These are phyloP conservation scores for Trichosporon sp. DNA, from an alignment of 1,284 basidiomycete genomes.

Conservation along the genomic window DNA sequence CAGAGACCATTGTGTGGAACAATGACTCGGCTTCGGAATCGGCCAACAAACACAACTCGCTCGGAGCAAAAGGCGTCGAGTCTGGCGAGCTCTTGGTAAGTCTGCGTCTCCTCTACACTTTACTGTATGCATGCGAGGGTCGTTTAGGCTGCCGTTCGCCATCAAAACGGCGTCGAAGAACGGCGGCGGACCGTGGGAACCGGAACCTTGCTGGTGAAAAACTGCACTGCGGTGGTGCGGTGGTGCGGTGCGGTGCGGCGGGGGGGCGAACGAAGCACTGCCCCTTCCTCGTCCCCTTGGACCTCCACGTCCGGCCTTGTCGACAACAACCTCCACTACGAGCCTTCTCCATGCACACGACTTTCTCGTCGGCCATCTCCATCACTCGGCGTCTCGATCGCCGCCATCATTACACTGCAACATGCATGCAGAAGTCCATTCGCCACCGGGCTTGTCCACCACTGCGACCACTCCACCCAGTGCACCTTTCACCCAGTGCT, in stretches of 20 bases:
- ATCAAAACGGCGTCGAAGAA: constrained; percentile 23
- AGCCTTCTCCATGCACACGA: background rate
- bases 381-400: background rate
- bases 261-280: too few species aligned
- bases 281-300: too few species aligned
- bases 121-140: constrained; percentile 31
- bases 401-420: too few species aligned
- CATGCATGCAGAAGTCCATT: background rate
- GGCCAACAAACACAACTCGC: constrained; percentile 38
- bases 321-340: constrained; percentile 2
- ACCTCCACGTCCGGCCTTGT: background rate
- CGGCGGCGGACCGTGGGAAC: constrained; percentile 18
- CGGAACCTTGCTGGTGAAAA: background rate
- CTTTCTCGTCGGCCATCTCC: background rate
- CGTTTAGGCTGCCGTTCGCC: constrained; percentile 7
- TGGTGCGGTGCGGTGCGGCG: too few species aligned
- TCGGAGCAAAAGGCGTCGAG: constrained; percentile 45
- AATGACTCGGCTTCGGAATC: constrained; percentile 24
- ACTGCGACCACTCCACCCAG: background rate
- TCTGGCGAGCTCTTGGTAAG: constrained; percentile 45
- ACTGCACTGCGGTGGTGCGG: background rate
- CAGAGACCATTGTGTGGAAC: constrained; percentile 62
- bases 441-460: background rate
- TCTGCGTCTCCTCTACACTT: constrained; percentile 27
- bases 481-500: too few species aligned